Evolutionary conservation across 768 basidiomycete genomes (phyloP).

Genomic region (Phylloporus sp.): DNA sequence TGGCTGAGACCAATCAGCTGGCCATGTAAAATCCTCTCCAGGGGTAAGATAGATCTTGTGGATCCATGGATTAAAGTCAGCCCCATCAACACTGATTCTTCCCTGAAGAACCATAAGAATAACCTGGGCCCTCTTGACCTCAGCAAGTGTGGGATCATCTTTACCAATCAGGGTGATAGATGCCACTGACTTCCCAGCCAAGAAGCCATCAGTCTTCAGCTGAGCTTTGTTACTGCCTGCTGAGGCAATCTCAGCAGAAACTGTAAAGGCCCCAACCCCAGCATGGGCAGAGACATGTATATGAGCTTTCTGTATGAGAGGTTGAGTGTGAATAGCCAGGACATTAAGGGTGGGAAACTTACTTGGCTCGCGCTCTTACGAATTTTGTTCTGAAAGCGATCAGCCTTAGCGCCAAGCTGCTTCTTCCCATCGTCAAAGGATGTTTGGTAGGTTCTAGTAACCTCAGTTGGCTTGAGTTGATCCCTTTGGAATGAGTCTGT

Average conservation of each 20-base stretch:
- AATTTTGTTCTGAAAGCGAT: constrained; percentile 31
- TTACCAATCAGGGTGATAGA: constrained; percentile 50
- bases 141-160: constrained; percentile 57
- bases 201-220: constrained; percentile 19
- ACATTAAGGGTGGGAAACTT: constrained; percentile 3
- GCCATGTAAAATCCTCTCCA: constrained; percentile 34
- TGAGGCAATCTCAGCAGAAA: constrained; percentile 18
- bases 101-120: constrained; percentile 38
- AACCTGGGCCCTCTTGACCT: constrained; percentile 35
- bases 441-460: constrained; percentile 20
- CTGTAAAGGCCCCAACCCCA: constrained; percentile 19
- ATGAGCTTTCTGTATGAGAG: constrained; percentile 11
- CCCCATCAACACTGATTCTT: constrained; percentile 17
- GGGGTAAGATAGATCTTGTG: constrained; percentile 32
- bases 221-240: constrained; percentile 16
- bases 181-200: constrained; percentile 30
- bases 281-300: constrained; percentile 22
- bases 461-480: constrained; percentile 23
- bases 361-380: constrained; percentile 38
- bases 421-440: constrained; percentile 10
- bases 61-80: constrained; percentile 36
- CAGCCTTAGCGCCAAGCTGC: constrained; percentile 15
- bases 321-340: neutral
- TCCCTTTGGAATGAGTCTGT: constrained; percentile 24
- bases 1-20: constrained; percentile 29